phyloP scores from a whole-genome alignment of 2,329 filamentous ascomycete species.

The Fusarium algeriense region DNA sequence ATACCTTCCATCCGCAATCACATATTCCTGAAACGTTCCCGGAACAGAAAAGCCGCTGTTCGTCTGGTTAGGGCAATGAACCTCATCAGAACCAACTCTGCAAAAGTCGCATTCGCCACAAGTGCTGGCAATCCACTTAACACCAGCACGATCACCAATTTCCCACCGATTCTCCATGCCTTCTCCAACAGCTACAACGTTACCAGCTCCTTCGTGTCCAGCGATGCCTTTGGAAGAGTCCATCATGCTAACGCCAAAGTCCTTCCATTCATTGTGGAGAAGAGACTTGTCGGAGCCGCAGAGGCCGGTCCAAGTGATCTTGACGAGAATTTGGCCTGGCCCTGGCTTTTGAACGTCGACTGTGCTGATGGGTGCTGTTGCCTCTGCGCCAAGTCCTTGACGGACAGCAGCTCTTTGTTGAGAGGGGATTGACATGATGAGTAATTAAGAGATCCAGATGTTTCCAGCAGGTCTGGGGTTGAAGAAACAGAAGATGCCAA shows the following conservation, averaged over 20 bases:
- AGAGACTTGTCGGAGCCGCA: conserved; percentile 46
- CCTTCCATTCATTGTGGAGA: conserved; percentile 43
- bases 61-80: conserved; percentile 77
- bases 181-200: conserved; percentile 82
- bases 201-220: conserved; percentile 79
- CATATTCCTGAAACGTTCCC: conserved; percentile 90
- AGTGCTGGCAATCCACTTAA: conserved; percentile 90
- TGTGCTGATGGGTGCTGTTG: conserved; percentile 28
- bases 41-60: conserved; percentile 91
- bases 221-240: conserved; percentile 62
- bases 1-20: conserved; percentile 83
- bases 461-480: too few species aligned
- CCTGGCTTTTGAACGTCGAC: conserved; percentile 40
- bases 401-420: conserved; percentile 42
- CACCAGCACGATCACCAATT: conserved; percentile 82
- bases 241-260: conserved; percentile 41
- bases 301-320: conserved; percentile 43
- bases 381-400: conserved; percentile 31
- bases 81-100: conserved; percentile 76
- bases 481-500: too few species aligned
- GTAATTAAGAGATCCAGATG: fast-evolving
- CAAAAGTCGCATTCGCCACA: conserved; percentile 87
- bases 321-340: conserved; percentile 40
- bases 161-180: conserved; percentile 77
- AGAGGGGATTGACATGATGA: conserved; percentile 34